These are phyloP conservation scores for Saccharomyces hybrid DNA, from an alignment of 1,139 yeast genomes.

Conservation along the genomic window DNA sequence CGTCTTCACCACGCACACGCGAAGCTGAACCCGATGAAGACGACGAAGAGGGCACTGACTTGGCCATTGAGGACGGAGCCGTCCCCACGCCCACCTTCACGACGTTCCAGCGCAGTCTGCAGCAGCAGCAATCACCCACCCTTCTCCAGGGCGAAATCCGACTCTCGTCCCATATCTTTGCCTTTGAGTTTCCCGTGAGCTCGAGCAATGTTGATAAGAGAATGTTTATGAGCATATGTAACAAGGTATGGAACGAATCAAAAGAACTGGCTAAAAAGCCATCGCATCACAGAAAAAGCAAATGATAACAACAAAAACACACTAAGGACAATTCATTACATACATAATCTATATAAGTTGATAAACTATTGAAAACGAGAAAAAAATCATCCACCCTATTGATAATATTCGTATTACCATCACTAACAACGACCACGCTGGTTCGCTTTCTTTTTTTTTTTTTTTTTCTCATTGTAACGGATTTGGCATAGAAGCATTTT, in stretches of 20 bases:
- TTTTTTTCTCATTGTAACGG: not conserved
- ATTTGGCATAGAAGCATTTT: not conserved
- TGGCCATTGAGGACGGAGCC: slow-evolving; percentile 9
- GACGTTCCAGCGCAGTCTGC: slow-evolving; percentile 6
- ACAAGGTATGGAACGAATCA: slow-evolving; percentile 31
- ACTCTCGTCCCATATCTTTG: slow-evolving; percentile 21
- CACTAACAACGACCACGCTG: not conserved
- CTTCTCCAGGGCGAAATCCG: slow-evolving; percentile 21
- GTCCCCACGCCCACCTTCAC: slow-evolving; percentile 6
- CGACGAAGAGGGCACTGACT: slow-evolving; percentile 9
- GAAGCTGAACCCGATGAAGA: slow-evolving; percentile 2
- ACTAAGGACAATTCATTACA: slow-evolving; percentile 2
- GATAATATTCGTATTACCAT: not conserved
- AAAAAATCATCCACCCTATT: not conserved
- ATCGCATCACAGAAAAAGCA: not conserved
- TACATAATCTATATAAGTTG: not conserved
- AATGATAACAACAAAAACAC: not conserved
- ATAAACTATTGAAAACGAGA: not conserved
- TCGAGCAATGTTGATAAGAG: slow-evolving; percentile 24
- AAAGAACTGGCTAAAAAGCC: slow-evolving; percentile 9
- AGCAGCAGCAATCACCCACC: slow-evolving; percentile 6
- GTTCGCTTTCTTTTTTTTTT: not conserved
- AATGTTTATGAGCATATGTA: slow-evolving; percentile 32
- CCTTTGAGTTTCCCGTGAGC: slow-evolving; percentile 23
- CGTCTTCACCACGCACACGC: not conserved